These are phyloP conservation scores for Chytriomyces sp. DNA, from an alignment of 192 early-diverging fungal genomes.

Conservation along the genomic window DNA sequence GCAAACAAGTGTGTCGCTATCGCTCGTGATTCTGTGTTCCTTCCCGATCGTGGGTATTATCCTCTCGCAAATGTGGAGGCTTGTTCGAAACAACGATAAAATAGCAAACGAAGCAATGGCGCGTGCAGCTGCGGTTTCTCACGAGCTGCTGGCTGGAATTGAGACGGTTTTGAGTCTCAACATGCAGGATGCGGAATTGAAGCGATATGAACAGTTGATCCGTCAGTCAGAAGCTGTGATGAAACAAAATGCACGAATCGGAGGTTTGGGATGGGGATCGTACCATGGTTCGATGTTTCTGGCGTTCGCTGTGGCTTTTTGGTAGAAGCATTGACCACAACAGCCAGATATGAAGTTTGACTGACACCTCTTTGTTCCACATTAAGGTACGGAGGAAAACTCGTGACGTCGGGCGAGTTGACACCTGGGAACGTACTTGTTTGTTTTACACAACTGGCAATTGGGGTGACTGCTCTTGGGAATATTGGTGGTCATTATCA, in stretches of 20 bases:
- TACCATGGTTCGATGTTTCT: constrained; percentile 17
- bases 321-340: background rate
- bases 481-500: constrained; percentile 9
- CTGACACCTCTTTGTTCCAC: too few relatives aligned
- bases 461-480: constrained; percentile 18
- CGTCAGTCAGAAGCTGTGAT: background rate
- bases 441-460: constrained; percentile 12
- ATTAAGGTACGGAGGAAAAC: background rate
- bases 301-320: constrained; percentile 18
- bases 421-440: constrained; percentile 1
- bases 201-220: background rate
- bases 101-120: background rate
- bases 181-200: constrained; percentile 2
- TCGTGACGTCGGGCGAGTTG: constrained; percentile 1
- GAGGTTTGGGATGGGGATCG: constrained; percentile 12
- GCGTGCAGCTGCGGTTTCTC: background rate
- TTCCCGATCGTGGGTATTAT: constrained; percentile 9
- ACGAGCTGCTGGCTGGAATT: background rate
- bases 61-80: constrained; percentile 7
- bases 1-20: background rate
- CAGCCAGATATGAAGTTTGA: too few relatives aligned
- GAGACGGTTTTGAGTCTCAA: constrained; percentile 12
- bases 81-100: background rate
- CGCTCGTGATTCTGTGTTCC: constrained; percentile 3
- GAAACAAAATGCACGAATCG: background rate